A percentile compares a stretch with the other conserved stretches of the same genome.
Evolutionary conservation across 148 eudicot genomes (phyloP).

Genomic region (Rheum nobile): DNA sequence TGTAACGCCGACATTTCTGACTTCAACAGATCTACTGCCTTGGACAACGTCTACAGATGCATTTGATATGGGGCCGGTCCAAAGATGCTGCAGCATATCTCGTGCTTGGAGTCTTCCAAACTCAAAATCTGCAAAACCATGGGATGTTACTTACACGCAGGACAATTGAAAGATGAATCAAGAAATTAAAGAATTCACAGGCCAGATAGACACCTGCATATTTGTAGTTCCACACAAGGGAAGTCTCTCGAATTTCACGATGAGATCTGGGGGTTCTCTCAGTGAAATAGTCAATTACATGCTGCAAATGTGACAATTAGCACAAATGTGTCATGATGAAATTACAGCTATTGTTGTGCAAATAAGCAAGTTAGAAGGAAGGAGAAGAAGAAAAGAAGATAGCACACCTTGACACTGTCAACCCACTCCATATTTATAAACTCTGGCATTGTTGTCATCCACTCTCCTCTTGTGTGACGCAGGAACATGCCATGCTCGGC

Average conservation of each 20-base stretch:
- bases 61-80: slow-evolving; percentile 97
- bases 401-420: slow-evolving; percentile 81
- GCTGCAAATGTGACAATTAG: slow-evolving; percentile 33
- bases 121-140: slow-evolving; percentile 45
- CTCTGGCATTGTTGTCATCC: slow-evolving; percentile 99
- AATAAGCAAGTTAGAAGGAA: neutral
- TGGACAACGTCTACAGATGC: slow-evolving; percentile 97
- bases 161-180: neutral
- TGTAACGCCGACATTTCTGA: slow-evolving; percentile 90
- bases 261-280: slow-evolving; percentile 96
- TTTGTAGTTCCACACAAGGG: slow-evolving; percentile 97
- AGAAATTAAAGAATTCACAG: neutral
- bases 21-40: slow-evolving; percentile 91
- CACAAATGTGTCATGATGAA: neutral
- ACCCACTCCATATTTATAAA: slow-evolving; percentile 95
- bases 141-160: neutral
- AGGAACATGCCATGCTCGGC: slow-evolving; percentile 99
- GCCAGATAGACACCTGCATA: slow-evolving; percentile 53
- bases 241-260: slow-evolving; percentile 87
- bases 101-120: slow-evolving; percentile 93
- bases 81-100: slow-evolving; percentile 98
- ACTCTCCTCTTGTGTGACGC: slow-evolving; percentile 67
- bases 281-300: slow-evolving; percentile 88
- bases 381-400: neutral
- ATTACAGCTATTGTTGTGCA: neutral